These are phyloP conservation scores for Scutellaria barbata DNA, from an alignment of 257 asterid genomes.

Conservation along the genomic window DNA sequence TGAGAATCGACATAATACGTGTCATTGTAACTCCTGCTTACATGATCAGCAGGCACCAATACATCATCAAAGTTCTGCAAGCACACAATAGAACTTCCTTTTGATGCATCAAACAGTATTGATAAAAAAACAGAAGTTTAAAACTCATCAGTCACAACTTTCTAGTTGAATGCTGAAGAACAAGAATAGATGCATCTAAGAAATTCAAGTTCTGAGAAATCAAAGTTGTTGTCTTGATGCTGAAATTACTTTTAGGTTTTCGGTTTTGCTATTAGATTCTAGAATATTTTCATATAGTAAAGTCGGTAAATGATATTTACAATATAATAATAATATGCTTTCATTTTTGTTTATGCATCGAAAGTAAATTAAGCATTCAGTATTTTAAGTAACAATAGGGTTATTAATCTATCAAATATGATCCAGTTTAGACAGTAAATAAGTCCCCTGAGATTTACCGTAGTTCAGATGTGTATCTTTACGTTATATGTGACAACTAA, in stretches of 20 bases:
- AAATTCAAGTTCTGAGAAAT: slow-evolving; percentile 5
- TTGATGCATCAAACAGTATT: slow-evolving; percentile 24
- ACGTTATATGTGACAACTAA: background rate
- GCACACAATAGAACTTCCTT: slow-evolving; percentile 29
- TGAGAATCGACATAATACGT: slow-evolving; percentile 91
- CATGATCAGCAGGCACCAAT: slow-evolving; percentile 91
- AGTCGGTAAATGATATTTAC: background rate
- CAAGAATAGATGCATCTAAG: background rate
- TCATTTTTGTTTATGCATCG: background rate
- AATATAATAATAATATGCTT: background rate
- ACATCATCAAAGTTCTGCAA: slow-evolving; percentile 97
- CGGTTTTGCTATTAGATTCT: background rate
- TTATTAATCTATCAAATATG: background rate
- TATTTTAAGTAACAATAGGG: background rate
- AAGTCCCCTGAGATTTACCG: background rate
- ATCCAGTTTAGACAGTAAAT: slow-evolving; percentile 8
- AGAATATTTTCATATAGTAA: slow-evolving; percentile 18
- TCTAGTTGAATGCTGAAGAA: slow-evolving; percentile 5
- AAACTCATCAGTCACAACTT: slow-evolving; percentile 7
- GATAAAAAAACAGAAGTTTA: background rate
- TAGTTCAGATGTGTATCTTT: background rate
- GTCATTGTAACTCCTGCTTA: slow-evolving; percentile 84
- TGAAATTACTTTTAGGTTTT: slow-evolving; percentile 3
- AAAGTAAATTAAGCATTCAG: slow-evolving; percentile 1
- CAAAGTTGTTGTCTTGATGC: slow-evolving; percentile 7